Conservation (phyloP, 106 monocot genomes). For the Apostasia ramifera region DNA sequence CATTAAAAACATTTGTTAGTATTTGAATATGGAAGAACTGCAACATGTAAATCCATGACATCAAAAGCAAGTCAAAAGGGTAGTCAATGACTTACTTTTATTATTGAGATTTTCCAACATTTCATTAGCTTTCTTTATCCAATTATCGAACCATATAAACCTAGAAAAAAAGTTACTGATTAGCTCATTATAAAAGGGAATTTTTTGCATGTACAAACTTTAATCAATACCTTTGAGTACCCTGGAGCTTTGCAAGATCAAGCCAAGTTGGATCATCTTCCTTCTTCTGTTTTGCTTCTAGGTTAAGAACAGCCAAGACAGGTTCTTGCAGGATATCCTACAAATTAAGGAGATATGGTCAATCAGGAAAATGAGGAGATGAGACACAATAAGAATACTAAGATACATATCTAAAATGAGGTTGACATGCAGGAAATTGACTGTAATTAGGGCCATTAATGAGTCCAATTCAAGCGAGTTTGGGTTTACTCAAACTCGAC, state of each 20-base stretch:
- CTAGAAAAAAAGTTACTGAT: constrained; percentile 25
- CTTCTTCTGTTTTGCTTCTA: constrained; percentile 28
- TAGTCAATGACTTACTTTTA: background rate
- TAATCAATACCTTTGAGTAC: constrained; percentile 43
- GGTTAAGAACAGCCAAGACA: constrained; percentile 45
- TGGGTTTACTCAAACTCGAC: too few relatives aligned
- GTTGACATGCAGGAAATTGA: too few relatives aligned
- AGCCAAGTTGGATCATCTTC: constrained; percentile 53
- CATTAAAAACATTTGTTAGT: background rate
- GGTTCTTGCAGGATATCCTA: constrained; percentile 83
- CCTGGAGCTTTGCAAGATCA: constrained; percentile 27
- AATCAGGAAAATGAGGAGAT: constrained; percentile 7
- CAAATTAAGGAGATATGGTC: constrained; percentile 1
- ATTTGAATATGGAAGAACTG: background rate
- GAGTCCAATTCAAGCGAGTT: too few relatives aligned
- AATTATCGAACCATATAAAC: constrained; percentile 47
- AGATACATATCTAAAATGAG: too few relatives aligned
- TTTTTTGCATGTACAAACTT: background rate
- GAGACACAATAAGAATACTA: too few relatives aligned
- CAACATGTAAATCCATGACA: background rate
- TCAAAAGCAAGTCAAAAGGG: background rate
- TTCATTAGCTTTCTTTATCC: constrained; percentile 42
- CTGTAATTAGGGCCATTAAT: too few relatives aligned
- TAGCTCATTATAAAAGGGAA: background rate
- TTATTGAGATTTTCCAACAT: background rate